A percentile compares a stretch with the other conserved stretches of the same genome.
Conservation (phyloP, 2,329 filamentous ascomycete species). For the Rachicladosporium sp. region DNA sequence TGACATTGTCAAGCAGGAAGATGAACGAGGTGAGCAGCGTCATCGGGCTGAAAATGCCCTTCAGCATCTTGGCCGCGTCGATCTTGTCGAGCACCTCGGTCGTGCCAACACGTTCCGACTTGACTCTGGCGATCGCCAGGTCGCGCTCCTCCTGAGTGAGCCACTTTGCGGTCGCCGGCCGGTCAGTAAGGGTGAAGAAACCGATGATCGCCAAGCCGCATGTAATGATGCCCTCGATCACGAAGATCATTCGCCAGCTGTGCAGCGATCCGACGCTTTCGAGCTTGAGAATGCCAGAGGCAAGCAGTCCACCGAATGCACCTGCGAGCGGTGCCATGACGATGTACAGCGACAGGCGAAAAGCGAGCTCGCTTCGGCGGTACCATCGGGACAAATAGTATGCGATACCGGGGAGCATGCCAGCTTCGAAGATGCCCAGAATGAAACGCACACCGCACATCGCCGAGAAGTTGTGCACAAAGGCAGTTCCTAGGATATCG, state of each 20-base stretch:
- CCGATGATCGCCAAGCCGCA: conserved; percentile 44
- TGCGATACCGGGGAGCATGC: conserved; percentile 61
- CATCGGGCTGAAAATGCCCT: conserved; percentile 53
- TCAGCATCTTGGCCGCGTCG: conserved; percentile 45
- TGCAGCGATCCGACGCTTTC: conserved; percentile 44
- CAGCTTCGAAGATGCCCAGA: conserved; percentile 58
- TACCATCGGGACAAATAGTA: conserved; percentile 67
- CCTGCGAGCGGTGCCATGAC: conserved; percentile 59
- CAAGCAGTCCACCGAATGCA: conserved; percentile 57
- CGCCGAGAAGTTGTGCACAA: conserved; percentile 43
- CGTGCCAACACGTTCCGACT: conserved; percentile 53
- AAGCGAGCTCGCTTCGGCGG: conserved; percentile 53
- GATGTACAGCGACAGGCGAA: conserved; percentile 56
- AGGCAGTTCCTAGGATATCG: conserved; percentile 57
- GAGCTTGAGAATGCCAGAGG: conserved; percentile 49
- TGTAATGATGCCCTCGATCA: conserved; percentile 57
- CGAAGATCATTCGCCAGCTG: conserved; percentile 59
- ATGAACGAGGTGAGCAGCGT: conserved; percentile 45
- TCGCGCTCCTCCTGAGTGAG: conserved; percentile 53
- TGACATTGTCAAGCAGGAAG: conserved; percentile 56
- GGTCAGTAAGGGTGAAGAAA: conserved; percentile 55
- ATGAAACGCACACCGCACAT: conserved; percentile 53
- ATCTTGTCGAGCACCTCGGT: conserved; percentile 53
- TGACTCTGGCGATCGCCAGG: conserved; percentile 53
- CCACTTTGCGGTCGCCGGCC: conserved; percentile 56